phyloP scores from a whole-genome alignment of 1,284 basidiomycete species.

The Fomitiporia mediterranea region DNA sequence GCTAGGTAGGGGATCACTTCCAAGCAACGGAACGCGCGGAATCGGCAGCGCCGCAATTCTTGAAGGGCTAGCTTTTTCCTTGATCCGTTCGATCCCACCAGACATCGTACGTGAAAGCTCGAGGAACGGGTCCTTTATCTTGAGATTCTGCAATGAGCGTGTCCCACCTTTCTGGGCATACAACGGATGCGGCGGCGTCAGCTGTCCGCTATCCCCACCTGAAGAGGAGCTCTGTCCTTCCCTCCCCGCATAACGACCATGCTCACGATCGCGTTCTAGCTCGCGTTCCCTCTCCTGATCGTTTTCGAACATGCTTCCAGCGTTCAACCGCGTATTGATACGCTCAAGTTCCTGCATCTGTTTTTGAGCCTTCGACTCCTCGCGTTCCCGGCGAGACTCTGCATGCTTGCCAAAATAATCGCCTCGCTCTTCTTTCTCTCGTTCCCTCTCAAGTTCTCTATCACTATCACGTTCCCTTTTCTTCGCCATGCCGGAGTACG shows the following conservation, averaged over 20 bases:
- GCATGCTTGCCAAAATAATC: background rate
- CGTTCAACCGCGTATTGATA: conserved; percentile 1
- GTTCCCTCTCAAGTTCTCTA: conserved; percentile 1
- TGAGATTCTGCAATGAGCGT: background rate
- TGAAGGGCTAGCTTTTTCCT: conserved; percentile 2
- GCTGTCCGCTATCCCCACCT: background rate
- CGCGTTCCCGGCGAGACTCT: background rate
- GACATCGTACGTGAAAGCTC: conserved; percentile 3
- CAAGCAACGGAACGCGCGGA: conserved; percentile 16
- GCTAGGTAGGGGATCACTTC: conserved; percentile 34
- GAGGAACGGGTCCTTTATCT: background rate
- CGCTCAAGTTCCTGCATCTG: conserved; percentile 2
- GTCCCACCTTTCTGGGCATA: conserved; percentile 2
- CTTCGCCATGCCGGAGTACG: background rate
- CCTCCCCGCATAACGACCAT: background rate
- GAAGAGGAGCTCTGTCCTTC: background rate
- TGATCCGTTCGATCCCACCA: conserved; percentile 2
- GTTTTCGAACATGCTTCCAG: background rate
- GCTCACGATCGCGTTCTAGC: background rate
- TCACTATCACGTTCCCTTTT: background rate
- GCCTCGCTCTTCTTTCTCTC: background rate
- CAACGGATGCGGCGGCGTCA: conserved; percentile 7
- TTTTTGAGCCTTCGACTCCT: background rate
- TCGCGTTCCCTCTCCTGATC: background rate
- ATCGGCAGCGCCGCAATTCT: conserved; percentile 20